A percentile compares a stretch with the other conserved stretches of the same genome.
phyloP scores from a whole-genome alignment of 441 rosid genomes.

The Croton laevigatus region DNA sequence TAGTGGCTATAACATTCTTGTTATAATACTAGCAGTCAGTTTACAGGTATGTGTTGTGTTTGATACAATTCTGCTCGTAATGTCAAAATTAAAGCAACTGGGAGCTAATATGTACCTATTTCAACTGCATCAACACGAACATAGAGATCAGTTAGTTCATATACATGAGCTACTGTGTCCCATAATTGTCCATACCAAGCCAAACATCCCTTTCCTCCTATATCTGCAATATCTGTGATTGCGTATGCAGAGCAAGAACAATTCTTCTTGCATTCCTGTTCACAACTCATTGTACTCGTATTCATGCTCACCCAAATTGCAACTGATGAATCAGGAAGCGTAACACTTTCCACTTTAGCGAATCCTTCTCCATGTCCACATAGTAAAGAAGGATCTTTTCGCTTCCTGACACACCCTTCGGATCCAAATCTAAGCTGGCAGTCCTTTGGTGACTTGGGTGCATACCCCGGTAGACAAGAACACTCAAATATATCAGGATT shows the following conservation, averaged over 20 bases:
- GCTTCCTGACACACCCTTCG: conserved; percentile 14
- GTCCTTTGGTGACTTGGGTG: neutral
- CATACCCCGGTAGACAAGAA: conserved; percentile 10
- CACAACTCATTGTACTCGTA: conserved; percentile 17
- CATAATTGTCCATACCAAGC: conserved; percentile 26
- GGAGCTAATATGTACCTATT: conserved; percentile 15
- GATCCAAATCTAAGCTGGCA: conserved; percentile 12
- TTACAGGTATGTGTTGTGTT: neutral
- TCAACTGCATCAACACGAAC: conserved; percentile 27
- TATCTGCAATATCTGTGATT: neutral
- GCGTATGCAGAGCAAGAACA: conserved; percentile 31
- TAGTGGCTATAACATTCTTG: neutral
- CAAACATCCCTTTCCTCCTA: conserved; percentile 18
- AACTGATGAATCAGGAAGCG: conserved; percentile 25
- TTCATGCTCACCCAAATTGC: conserved; percentile 11
- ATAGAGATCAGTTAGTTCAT: neutral
- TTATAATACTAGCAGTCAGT: neutral
- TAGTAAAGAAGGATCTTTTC: neutral
- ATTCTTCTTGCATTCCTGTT: conserved; percentile 24
- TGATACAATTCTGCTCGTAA: neutral
- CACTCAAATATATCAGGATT: neutral
- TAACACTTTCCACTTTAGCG: conserved; percentile 19
- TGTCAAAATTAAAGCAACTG: neutral
- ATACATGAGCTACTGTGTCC: neutral
- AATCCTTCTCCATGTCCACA: conserved; percentile 29